A percentile compares a stretch with the other conserved stretches of the same genome.
These are phyloP conservation scores for Aegilops longissima DNA, from an alignment of 176 grass and related monocot genomes.

Conservation along the genomic window DNA sequence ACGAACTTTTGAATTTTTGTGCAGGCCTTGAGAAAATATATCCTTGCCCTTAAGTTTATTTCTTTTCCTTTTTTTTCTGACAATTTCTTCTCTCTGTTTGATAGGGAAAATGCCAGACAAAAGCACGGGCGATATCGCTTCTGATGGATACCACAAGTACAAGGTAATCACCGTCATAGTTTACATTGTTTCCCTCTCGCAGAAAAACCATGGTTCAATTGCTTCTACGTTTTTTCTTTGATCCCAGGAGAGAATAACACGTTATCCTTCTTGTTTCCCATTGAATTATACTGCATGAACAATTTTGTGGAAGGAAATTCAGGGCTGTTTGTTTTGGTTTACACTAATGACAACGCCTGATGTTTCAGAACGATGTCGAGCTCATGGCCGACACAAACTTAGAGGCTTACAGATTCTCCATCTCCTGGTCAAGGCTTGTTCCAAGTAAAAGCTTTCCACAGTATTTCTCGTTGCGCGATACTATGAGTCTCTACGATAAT, in stretches of 20 bases:
- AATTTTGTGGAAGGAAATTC: background rate
- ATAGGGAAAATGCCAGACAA: background rate
- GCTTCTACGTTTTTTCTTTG: background rate
- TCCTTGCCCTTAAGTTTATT: background rate
- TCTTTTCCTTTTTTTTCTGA: background rate
- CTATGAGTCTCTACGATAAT: too few relatives aligned
- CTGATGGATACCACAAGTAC: slow-evolving; percentile 29
- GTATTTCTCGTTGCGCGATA: background rate
- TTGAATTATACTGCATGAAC: too few relatives aligned
- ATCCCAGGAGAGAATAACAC: background rate
- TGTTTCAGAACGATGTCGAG: slow-evolving; percentile 59
- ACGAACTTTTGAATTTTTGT: background rate
- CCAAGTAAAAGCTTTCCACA: slow-evolving; percentile 35
- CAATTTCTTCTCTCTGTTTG: background rate
- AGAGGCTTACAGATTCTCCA: slow-evolving; percentile 74
- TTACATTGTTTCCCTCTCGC: background rate
- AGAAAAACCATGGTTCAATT: too few relatives aligned
- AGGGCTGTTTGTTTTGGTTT: background rate
- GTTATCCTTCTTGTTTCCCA: background rate
- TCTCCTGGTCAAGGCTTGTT: slow-evolving; percentile 76
- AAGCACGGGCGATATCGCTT: background rate
- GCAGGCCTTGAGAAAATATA: background rate
- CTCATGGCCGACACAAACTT: slow-evolving; percentile 49
- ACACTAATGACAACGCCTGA: too few relatives aligned
- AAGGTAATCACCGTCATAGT: background rate